Percentiles rank a stretch among this genome's conserved stretches.
These are phyloP conservation scores for Diaporthe caulivora DNA, from an alignment of 2,329 filamentous ascomycete species.

Conservation along the genomic window DNA sequence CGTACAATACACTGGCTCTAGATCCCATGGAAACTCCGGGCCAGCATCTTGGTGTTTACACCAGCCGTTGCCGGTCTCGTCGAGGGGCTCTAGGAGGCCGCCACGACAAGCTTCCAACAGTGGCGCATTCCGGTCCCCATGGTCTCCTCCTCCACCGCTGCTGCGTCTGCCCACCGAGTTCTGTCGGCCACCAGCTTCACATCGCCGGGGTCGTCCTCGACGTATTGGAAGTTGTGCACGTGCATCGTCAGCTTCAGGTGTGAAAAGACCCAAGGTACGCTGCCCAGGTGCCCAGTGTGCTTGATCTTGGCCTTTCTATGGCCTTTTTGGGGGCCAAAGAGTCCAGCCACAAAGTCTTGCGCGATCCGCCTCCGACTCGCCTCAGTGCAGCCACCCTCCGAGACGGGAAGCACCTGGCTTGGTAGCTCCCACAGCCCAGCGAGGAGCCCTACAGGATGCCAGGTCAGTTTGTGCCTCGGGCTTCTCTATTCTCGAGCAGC, in stretches of 20 bases:
- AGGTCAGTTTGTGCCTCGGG: not conserved
- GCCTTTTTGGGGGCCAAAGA: slow-evolving; percentile 43
- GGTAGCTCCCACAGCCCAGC: slow-evolving; percentile 70
- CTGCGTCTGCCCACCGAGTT: slow-evolving; percentile 53
- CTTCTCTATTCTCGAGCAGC: not conserved
- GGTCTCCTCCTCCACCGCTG: slow-evolving; percentile 60
- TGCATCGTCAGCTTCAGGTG: slow-evolving; percentile 70
- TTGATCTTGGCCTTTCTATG: slow-evolving; percentile 42
- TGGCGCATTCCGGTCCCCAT: slow-evolving; percentile 72
- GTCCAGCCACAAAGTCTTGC: slow-evolving; percentile 47
- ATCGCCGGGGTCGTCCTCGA: slow-evolving; percentile 43
- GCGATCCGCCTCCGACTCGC: slow-evolving; percentile 53
- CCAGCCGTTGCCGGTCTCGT: not conserved
- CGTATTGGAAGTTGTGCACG: slow-evolving; percentile 63
- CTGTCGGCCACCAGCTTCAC: slow-evolving; percentile 20
- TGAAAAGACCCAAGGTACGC: slow-evolving; percentile 69
- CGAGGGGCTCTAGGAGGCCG: no score
- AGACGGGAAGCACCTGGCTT: slow-evolving; percentile 53
- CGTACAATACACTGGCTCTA: not conserved
- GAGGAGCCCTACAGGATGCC: slow-evolving; percentile 53
- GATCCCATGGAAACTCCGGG: not conserved
- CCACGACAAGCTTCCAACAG: slow-evolving; percentile 62
- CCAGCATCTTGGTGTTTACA: not conserved
- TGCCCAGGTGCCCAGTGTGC: slow-evolving; percentile 59
- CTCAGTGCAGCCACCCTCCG: slow-evolving; percentile 45